Conservation (phyloP, 495 filamentous ascomycete genomes). For the Ramalina intermedia region DNA sequence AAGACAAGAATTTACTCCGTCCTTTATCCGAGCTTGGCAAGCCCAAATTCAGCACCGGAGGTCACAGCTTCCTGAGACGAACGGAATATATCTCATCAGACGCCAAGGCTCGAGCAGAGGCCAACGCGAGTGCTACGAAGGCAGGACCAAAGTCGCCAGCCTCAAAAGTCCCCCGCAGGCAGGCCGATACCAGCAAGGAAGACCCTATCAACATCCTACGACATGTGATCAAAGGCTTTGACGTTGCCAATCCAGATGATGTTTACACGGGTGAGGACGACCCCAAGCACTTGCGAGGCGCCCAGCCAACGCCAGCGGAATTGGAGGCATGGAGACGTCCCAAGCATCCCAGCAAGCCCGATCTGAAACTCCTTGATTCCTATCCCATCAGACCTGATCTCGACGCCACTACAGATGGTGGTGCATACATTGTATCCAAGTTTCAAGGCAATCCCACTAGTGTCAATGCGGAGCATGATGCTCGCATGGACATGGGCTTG, state of each 20-base stretch:
- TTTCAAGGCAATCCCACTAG: conserved; percentile 70
- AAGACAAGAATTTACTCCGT: conserved; percentile 67
- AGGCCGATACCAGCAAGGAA: conserved; percentile 41
- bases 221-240: conserved; percentile 73
- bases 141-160: conserved; percentile 27
- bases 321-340: conserved; percentile 56
- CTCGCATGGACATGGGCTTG: conserved; percentile 65
- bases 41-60: conserved; percentile 49
- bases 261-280: conserved; percentile 40
- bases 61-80: conserved; percentile 83
- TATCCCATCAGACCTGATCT: conserved; percentile 78
- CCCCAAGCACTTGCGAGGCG: conserved; percentile 35
- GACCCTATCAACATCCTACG: conserved; percentile 70
- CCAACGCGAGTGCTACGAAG: conserved; percentile 21
- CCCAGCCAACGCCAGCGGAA: conserved; percentile 41
- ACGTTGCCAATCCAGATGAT: conserved; percentile 58
- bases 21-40: conserved; percentile 71
- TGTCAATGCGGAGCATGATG: conserved; percentile 48
- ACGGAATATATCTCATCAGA: conserved; percentile 89
- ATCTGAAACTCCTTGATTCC: conserved; percentile 60
- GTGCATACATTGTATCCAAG: conserved; percentile 76
- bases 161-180: conserved; percentile 26
- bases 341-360: conserved; percentile 69
- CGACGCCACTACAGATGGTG: conserved; percentile 74
- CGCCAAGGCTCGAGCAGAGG: conserved; percentile 25